Percentiles rank a stretch among this genome's conserved stretches.
Conservation (phyloP, 306 rosid species). For the Cotoneaster glaucophyllus region DNA sequence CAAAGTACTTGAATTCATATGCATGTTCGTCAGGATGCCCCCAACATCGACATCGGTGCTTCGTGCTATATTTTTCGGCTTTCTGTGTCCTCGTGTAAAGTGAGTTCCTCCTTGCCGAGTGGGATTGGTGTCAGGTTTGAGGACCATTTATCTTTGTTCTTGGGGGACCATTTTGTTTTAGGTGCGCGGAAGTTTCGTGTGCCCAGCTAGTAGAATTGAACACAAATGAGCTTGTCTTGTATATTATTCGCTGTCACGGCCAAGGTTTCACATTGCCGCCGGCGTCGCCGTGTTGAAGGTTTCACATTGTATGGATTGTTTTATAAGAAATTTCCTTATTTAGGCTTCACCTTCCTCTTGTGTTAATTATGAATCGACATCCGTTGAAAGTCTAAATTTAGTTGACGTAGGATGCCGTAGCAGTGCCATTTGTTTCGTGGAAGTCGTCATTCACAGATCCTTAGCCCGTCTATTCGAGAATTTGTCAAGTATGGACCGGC, state of each 20-base stretch:
- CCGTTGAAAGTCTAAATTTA: too few relatives aligned
- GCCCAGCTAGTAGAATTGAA: neutral
- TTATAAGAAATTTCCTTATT: too few relatives aligned
- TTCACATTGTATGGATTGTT: neutral
- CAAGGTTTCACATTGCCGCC: too few relatives aligned
- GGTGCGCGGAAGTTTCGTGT: conserved; percentile 19
- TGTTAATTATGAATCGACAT: too few relatives aligned
- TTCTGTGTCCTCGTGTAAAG: neutral
- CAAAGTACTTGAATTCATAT: too few relatives aligned
- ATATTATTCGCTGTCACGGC: neutral
- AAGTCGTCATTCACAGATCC: too few relatives aligned
- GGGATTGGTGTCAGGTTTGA: conserved; percentile 1
- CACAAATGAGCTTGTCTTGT: neutral
- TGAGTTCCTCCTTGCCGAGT: neutral
- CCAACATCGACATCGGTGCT: neutral
- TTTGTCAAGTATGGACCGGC: too few relatives aligned
- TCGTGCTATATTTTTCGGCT: neutral
- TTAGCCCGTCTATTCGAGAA: too few relatives aligned
- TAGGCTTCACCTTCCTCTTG: too few relatives aligned
- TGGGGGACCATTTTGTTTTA: conserved; percentile 7
- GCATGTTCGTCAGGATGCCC: neutral
- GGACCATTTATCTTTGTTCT: too few relatives aligned
- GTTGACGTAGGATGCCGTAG: too few relatives aligned
- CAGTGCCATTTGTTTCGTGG: too few relatives aligned
- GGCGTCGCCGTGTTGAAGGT: neutral